Evolutionary conservation across 164 flowering plant genomes (phyloP).

Genomic region (Berberis thunbergii): DNA sequence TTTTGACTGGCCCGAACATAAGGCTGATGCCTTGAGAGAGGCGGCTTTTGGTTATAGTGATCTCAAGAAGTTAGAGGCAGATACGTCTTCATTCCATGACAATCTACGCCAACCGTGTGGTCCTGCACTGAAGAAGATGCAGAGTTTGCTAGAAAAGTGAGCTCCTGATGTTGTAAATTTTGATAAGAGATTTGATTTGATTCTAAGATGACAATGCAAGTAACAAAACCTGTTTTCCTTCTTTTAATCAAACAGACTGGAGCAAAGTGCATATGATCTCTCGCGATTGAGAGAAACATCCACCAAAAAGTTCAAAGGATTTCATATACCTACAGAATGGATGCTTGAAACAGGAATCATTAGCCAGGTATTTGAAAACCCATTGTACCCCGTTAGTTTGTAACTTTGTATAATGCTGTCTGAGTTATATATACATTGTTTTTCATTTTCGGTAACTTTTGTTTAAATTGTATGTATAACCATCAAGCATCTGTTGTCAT

Average conservation of each 20-base stretch:
- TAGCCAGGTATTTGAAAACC: slow-evolving; percentile 50
- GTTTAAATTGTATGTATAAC: not conserved
- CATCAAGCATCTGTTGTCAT: not conserved
- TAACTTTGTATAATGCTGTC: not conserved
- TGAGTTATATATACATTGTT: not conserved
- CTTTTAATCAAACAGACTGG: slow-evolving; percentile 41
- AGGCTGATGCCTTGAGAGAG: slow-evolving; percentile 90
- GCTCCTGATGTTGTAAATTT: not conserved
- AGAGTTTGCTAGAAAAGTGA: slow-evolving; percentile 79
- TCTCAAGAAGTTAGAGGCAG: slow-evolving; percentile 77
- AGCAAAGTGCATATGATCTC: slow-evolving; percentile 76
- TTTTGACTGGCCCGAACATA: slow-evolving; percentile 95
- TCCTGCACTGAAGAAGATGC: slow-evolving; percentile 86
- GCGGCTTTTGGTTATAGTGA: slow-evolving; percentile 94
- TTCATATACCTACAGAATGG: slow-evolving; percentile 79
- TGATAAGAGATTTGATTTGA: not conserved
- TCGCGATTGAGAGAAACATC: slow-evolving; percentile 81
- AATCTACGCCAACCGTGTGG: slow-evolving; percentile 68
- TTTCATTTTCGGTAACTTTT: not conserved
- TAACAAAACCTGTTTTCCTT: not conserved
- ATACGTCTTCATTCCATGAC: slow-evolving; percentile 53
- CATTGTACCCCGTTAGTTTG: not conserved
- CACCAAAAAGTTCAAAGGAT: slow-evolving; percentile 46
- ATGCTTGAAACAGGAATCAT: slow-evolving; percentile 81
- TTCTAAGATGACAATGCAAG: no score